Base-by-base conservation (phyloP, 371 early-diverging fungal species). In the Mortierella sp. region DNA sequence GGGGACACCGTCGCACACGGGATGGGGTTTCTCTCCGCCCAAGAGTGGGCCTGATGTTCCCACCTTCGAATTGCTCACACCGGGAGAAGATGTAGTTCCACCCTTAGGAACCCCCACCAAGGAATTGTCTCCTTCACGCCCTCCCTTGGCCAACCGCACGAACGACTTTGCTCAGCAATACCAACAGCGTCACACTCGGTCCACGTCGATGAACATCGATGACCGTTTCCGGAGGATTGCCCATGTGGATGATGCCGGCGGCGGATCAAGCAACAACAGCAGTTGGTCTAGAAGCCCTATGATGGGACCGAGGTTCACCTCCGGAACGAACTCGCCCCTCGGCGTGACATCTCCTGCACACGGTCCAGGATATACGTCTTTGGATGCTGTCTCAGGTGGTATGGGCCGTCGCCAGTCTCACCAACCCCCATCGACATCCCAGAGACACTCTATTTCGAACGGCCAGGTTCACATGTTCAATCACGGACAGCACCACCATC, bases 1-100 rank as follows among this genome's bases (percentile, higher is more conserved):
- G 86, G 82, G 86, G 10, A 79, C 82, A 8, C 86, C 86, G n/a
- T 85, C 86, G 0, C 82, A 82, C 3, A 85, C 86, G 7, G 86
- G 86, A 46, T 85, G 86, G 86, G 86, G 86, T 60, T 85, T 85
- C 41, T 85, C 86, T 18, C 86, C 86, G 14, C 86, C 86, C 41
- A 85, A 70, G n/a, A 55, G 35, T 6, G 70, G 72, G 1, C 38
- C 79, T 2, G 73, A 60, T 24, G 55, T 72, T 3, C 72, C 74
- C 2, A 18, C 82, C 29, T 75, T 76, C 16, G 83, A 76, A 24
- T 27, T 73, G 46, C 21, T 65, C 27, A 35, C 75, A 3, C 65
- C 84, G 5, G 56, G 60, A 12, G 65, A 74, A 7, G 81, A 78
- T 4, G 60, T 70, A 38, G 51, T 65, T 21, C n/a, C 35, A 4